These are phyloP conservation scores for Mucor mucedo DNA, from an alignment of 371 early-diverging fungal species.

Conservation along the genomic window DNA sequence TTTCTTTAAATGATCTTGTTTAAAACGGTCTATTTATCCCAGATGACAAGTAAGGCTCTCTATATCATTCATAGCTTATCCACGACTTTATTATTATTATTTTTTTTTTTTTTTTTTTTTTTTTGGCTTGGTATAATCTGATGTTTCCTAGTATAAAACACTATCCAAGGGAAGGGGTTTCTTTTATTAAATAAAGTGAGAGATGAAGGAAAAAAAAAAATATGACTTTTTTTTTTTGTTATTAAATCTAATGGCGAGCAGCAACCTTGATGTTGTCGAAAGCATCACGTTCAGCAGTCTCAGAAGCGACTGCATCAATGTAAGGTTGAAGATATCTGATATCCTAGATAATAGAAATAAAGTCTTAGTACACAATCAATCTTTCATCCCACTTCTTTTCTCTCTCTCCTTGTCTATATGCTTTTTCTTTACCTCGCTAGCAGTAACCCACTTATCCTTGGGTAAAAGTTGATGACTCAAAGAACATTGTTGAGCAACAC, in stretches of 20 bases:
- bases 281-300: conserved; percentile 81
- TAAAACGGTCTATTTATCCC: too few relatives aligned
- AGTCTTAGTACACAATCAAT: not conserved
- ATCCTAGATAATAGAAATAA: conserved; percentile 44
- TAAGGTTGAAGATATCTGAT: conserved; percentile 84
- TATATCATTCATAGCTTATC: too few relatives aligned
- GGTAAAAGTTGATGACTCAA: conserved; percentile 76
- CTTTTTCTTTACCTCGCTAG: conserved; percentile 64
- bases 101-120: too few relatives aligned
- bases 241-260: conserved; percentile 30
- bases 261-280: conserved; percentile 69
- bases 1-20: too few relatives aligned
- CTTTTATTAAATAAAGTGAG: too few relatives aligned
- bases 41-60: too few relatives aligned
- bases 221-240: not conserved
- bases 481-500: conserved; percentile 82
- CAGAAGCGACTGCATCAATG: conserved; percentile 84
- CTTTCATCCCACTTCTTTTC: not conserved
- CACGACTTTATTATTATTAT: too few relatives aligned
- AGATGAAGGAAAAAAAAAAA: too few relatives aligned
- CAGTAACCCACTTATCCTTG: conserved; percentile 77
- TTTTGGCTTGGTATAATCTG: too few relatives aligned
- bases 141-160: too few relatives aligned
- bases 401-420: not conserved
- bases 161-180: too few relatives aligned